Evolutionary conservation across 148 eudicot species (phyloP).

Genomic region (Drosera capensis): DNA sequence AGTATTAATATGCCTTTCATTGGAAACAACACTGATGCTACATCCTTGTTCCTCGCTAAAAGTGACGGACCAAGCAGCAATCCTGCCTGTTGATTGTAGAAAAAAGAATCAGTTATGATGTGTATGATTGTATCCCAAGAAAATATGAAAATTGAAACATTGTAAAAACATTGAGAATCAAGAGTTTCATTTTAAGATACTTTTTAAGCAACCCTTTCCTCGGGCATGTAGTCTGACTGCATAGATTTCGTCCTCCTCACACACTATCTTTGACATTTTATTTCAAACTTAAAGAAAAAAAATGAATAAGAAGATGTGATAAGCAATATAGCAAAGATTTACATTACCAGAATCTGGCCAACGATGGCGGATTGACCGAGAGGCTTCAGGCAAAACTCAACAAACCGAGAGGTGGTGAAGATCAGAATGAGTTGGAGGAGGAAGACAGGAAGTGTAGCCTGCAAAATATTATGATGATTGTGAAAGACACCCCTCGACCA

Average conservation of each 20-base stretch:
- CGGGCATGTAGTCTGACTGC: too few species aligned
- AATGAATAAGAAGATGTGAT: neutral
- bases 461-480: slow-evolving; percentile 21
- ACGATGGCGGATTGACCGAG: slow-evolving; percentile 46
- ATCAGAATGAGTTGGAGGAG: slow-evolving; percentile 31
- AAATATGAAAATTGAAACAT: neutral
- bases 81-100: slow-evolving; percentile 30
- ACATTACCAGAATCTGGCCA: slow-evolving; percentile 46
- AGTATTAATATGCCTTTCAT: slow-evolving; percentile 21
- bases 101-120: neutral
- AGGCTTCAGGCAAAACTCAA: slow-evolving; percentile 31
- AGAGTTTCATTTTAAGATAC: neutral
- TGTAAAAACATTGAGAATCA: neutral
- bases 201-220: too few species aligned
- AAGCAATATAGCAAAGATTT: neutral
- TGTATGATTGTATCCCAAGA: neutral
- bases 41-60: slow-evolving; percentile 14
- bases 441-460: slow-evolving; percentile 27
- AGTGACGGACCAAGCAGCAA: slow-evolving; percentile 49
- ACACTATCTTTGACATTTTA: neutral
- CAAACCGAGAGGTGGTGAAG: slow-evolving; percentile 15
- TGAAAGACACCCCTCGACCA: neutral
- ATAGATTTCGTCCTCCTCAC: too few species aligned
- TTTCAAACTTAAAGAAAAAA: neutral
- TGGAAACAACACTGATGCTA: slow-evolving; percentile 27